Base-by-base conservation (phyloP, 1,284 basidiomycete species). In the Laetiporus sulphureus region DNA sequence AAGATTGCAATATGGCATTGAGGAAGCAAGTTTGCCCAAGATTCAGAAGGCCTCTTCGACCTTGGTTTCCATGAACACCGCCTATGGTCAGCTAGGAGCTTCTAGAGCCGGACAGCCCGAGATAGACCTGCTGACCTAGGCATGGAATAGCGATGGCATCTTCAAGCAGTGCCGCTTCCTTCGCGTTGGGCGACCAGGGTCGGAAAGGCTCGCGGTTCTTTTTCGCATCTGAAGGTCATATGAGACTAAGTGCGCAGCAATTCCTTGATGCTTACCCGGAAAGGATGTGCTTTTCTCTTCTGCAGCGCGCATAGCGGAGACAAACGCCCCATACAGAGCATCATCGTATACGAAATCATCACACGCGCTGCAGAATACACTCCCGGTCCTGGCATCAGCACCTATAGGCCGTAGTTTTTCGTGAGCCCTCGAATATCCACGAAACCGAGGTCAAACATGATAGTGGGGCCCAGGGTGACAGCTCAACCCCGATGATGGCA, bases 1-100 rank as follows among this genome's bases (percentile, higher is more conserved):
- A 85, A n/a, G 81, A 79, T 63, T 99, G 95, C 5, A 99, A 73
- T 35, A 98, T 81, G 38, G 89, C 91, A 48, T 92, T 95, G 58
- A 99, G 72, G 66, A 93, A 98, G 58, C 94, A 99, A 0, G 94
- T 98, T 54, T 95, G 90, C 4, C 91, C 91, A 5, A 97, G 80
- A 59, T 97, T 97, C 34, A 96, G 71, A 3, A 97, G 70, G 0
- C 94, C 94, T 42, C 91, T 76, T 8, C 90, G 81, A 41, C 82
- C 90, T 89, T 47, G 49, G 27, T 15, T 24, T 16, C 21, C 16
- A 22, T 22, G 23, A 23, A 7, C 10, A 12, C 12, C 35, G 37
- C 20, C 31, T 15, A 5, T 8, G 23, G 32, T 39, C n/a, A 5
- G 18, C 11, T 31, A 15, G n/a, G n/a, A 21, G 3, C 7, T 13